phyloP scores from a whole-genome alignment of 768 basidiomycete genomes.

The Leccinellum albellum region DNA sequence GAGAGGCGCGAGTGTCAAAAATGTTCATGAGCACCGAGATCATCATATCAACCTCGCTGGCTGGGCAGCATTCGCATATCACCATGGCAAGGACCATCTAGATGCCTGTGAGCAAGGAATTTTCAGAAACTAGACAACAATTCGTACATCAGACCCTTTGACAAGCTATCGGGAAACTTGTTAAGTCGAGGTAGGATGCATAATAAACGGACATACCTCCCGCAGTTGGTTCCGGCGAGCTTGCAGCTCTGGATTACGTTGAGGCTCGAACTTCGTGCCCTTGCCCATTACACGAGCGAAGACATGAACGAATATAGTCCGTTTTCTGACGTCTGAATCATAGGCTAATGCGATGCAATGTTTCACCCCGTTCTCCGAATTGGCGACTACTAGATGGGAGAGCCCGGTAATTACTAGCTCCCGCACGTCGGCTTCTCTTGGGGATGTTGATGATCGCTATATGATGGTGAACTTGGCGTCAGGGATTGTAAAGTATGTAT shows the following conservation, averaged over 20 bases:
- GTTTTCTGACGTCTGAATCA: conserved; percentile 62
- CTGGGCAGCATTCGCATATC: conserved; percentile 83
- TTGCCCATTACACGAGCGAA: conserved; percentile 78
- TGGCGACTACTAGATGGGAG: conserved; percentile 76
- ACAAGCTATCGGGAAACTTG: conserved; percentile 49
- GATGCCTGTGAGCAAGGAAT: conserved; percentile 6
- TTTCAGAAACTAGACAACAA: neutral
- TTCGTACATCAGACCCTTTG: conserved; percentile 65
- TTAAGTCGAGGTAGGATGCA: conserved; percentile 5
- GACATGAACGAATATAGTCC: conserved; percentile 79
- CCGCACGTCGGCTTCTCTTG: conserved; percentile 59
- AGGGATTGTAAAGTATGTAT: neutral
- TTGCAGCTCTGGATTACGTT: conserved; percentile 46
- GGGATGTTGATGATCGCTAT: conserved; percentile 43
- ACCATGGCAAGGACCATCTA: conserved; percentile 79
- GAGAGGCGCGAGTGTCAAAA: conserved; percentile 71
- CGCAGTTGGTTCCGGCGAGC: conserved; percentile 51
- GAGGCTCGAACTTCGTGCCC: conserved; percentile 72
- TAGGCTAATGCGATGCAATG: conserved; percentile 81
- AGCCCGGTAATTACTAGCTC: conserved; percentile 78
- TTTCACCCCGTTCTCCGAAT: conserved; percentile 85
- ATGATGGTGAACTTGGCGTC: conserved; percentile 5
- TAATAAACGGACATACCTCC: conserved; percentile 44
- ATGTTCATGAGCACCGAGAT: conserved; percentile 81
- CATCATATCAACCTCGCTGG: conserved; percentile 76